These are phyloP conservation scores for Wolfiporia cocos DNA, from an alignment of 1,284 basidiomycete genomes.

Conservation along the genomic window DNA sequence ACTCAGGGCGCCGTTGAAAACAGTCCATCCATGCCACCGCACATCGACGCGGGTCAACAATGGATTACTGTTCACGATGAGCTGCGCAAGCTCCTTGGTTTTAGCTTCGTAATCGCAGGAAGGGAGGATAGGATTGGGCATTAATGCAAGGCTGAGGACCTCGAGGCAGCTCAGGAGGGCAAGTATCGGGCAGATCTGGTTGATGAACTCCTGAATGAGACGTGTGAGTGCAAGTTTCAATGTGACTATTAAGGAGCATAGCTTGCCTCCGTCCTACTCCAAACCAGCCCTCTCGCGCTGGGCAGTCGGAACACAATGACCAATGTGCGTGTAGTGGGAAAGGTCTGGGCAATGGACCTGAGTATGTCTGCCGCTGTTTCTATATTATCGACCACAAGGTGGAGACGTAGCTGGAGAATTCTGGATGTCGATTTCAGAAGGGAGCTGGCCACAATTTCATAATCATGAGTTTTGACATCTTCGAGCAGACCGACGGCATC, in stretches of 20 bases:
- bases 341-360: constrained; percentile 1
- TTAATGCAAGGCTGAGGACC: constrained; percentile 14
- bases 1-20: no score
- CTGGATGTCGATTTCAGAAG: background rate
- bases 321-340: constrained; percentile 1
- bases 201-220: constrained; percentile 8
- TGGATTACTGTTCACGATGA: constrained; percentile 6
- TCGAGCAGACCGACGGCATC: constrained; percentile 1
- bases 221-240: background rate
- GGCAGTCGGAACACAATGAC: constrained; percentile 6
- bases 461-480: background rate
- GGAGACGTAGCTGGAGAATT: constrained; percentile 5
- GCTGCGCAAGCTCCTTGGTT: constrained; percentile 10
- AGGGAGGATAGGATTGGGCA: constrained; percentile 13
- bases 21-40: constrained; percentile 22
- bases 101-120: constrained; percentile 6
- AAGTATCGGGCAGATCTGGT: constrained; percentile 10
- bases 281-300: background rate
- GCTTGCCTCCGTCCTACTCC: constrained; percentile 6
- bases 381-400: constrained; percentile 5
- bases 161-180: constrained; percentile 9
- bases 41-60: constrained; percentile 17
- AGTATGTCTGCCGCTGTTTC: background rate
- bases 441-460: background rate
- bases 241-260: background rate